These are phyloP conservation scores for Hymenoscyphus albidus DNA, from an alignment of 2,329 filamentous ascomycete species.

Conservation along the genomic window DNA sequence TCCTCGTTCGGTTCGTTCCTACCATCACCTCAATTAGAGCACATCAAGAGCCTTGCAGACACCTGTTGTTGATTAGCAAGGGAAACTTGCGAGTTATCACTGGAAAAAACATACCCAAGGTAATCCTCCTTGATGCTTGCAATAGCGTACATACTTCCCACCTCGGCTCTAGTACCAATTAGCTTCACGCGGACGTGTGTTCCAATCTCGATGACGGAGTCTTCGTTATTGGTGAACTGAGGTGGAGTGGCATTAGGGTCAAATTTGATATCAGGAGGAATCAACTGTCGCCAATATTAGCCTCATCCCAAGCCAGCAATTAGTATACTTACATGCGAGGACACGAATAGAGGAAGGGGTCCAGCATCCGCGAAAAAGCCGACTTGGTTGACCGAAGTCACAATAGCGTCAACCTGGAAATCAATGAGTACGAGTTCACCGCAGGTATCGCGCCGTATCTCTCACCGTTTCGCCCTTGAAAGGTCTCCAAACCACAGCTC, in stretches of 20 bases:
- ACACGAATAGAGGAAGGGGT: conserved; percentile 74
- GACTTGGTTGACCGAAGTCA: conserved; percentile 84
- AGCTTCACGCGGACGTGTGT: conserved; percentile 93
- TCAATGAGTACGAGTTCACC: conserved; percentile 21
- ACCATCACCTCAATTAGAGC: not conserved
- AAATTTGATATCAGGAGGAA: conserved; percentile 88
- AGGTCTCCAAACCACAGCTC: conserved; percentile 94
- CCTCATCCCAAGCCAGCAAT: not conserved
- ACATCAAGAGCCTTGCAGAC: conserved; percentile 1
- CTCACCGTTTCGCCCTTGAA: conserved; percentile 97
- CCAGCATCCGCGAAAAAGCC: conserved; percentile 87
- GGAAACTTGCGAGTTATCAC: not conserved
- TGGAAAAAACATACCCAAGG: conserved; percentile 51
- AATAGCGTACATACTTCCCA: conserved; percentile 94
- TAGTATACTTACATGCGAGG: conserved; percentile 36
- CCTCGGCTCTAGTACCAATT: conserved; percentile 87
- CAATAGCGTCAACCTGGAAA: conserved; percentile 82
- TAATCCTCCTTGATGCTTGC: conserved; percentile 91
- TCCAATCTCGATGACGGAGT: conserved; percentile 88
- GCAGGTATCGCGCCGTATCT: conserved; percentile 1
- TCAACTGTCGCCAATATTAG: conserved; percentile 56
- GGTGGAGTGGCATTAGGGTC: conserved; percentile 95
- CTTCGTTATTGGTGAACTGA: conserved; percentile 92
- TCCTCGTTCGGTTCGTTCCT: not conserved
- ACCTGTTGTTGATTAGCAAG: not conserved